phyloP scores from a whole-genome alignment of 176 grass and related monocot species.

The Pontederia paniculata region DNA sequence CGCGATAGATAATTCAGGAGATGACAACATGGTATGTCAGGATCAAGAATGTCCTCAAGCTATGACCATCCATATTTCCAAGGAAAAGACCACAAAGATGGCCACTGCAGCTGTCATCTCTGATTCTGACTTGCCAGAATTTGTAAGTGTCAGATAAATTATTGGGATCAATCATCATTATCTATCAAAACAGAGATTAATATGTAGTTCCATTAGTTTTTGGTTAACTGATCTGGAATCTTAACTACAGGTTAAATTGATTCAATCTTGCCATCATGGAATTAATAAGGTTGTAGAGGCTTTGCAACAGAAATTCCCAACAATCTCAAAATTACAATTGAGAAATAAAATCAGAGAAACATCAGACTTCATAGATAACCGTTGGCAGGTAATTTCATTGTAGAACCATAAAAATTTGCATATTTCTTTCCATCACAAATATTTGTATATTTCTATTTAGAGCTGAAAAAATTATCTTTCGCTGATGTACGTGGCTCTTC shows the following conservation, averaged over 20 bases:
- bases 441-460: constrained; percentile 4
- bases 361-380: constrained; percentile 68
- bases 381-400: constrained; percentile 58
- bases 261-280: constrained; percentile 57
- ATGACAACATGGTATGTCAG: constrained; percentile 25
- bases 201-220: not conserved
- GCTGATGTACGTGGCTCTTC: constrained; percentile 13
- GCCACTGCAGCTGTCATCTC: constrained; percentile 25
- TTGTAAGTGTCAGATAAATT: constrained; percentile 42
- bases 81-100: constrained; percentile 21
- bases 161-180: not conserved
- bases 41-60: constrained; percentile 24
- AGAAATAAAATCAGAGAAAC: constrained; percentile 81
- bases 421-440: not conserved
- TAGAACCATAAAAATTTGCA: not conserved
- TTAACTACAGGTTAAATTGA: constrained; percentile 48
- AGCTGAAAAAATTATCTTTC: not conserved
- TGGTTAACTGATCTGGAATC: constrained; percentile 20
- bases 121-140: constrained; percentile 66
- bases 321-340: constrained; percentile 45
- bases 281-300: constrained; percentile 68
- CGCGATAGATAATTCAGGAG: constrained; percentile 28
- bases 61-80: constrained; percentile 23
- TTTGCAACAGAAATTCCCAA: constrained; percentile 56
- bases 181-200: not conserved